phyloP scores from a whole-genome alignment of 129 eudicot genomes.

The Gnaphalium uliginosum region DNA sequence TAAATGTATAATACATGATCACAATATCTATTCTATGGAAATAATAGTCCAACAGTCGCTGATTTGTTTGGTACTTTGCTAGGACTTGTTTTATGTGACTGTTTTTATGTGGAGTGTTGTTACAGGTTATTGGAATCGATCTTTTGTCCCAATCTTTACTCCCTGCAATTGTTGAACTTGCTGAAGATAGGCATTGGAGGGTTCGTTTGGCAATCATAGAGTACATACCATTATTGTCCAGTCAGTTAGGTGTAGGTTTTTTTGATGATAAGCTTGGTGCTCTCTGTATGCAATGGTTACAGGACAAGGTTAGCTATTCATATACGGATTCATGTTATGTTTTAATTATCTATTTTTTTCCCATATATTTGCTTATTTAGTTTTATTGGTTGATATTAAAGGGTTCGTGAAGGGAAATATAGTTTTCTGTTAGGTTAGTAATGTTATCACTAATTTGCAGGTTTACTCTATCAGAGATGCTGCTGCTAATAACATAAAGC shows the following conservation, averaged over 20 bases:
- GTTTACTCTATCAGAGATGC: slow-evolving; percentile 99
- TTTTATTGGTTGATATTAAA: background rate
- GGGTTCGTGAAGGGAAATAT: background rate
- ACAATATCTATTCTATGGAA: no score
- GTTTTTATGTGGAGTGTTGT: background rate
- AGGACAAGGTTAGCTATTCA: slow-evolving; percentile 74
- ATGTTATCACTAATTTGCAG: slow-evolving; percentile 33
- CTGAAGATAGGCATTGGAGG: slow-evolving; percentile 99
- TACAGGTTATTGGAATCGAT: slow-evolving; percentile 97
- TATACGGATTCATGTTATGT: background rate
- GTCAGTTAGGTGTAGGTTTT: slow-evolving; percentile 97
- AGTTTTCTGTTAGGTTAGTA: background rate
- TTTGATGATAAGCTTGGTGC: slow-evolving; percentile 97
- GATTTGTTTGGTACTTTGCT: no score
- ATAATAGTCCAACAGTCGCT: no score
- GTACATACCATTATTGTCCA: slow-evolving; percentile 93
- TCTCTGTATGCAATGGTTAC: slow-evolving; percentile 99
- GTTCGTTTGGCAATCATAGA: slow-evolving; percentile 97
- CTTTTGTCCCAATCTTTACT: slow-evolving; percentile 84
- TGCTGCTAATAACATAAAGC: slow-evolving; percentile 95
- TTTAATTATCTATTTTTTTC: background rate
- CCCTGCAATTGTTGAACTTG: slow-evolving; percentile 99
- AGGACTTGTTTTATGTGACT: no score
- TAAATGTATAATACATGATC: no score
- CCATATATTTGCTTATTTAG: background rate